Evolutionary conservation across 495 filamentous ascomycete genomes (phyloP).

Genomic region (Hypomontagnella submonticulosa): DNA sequence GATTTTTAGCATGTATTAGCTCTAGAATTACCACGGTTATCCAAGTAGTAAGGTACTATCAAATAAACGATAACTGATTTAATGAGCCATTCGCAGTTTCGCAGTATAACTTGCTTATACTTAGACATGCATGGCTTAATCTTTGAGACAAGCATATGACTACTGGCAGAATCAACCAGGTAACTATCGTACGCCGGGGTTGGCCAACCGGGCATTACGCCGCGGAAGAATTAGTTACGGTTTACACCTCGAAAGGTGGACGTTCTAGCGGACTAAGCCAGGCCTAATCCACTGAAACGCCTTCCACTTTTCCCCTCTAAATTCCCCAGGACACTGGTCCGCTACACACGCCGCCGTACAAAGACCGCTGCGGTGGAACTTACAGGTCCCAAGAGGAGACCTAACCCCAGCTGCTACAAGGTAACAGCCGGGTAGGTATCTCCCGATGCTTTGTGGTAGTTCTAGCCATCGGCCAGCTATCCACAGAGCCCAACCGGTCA

Average conservation of each 20-base stretch:
- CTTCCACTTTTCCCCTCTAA: conserved; percentile 12
- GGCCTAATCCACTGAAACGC: conserved; percentile 5
- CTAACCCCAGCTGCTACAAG: neutral
- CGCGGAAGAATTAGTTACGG: conserved; percentile 9
- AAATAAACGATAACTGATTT: conserved; percentile 17
- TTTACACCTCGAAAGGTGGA: conserved; percentile 8
- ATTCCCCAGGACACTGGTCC: conserved; percentile 14
- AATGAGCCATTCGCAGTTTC: conserved; percentile 19
- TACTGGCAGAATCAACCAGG: conserved; percentile 18
- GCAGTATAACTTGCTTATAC: conserved; percentile 17
- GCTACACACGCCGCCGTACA: conserved; percentile 1
- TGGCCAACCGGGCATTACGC: conserved; percentile 3
- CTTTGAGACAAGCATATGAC: conserved; percentile 18
- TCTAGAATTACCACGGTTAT: conserved; percentile 20
- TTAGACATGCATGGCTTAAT: conserved; percentile 20
- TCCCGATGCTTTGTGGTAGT: conserved; percentile 4
- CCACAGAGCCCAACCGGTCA: conserved; percentile 39
- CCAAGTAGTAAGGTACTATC: conserved; percentile 18
- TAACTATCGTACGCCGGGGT: conserved; percentile 12
- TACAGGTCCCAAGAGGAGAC: conserved; percentile 13
- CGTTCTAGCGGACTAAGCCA: neutral
- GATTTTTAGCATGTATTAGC: conserved; percentile 20
- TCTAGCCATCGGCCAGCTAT: conserved; percentile 5
- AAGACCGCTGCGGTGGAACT: neutral
- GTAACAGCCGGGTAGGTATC: conserved; percentile 3